Percentiles rank a stretch among this genome's conserved stretches.
Evolutionary conservation across 306 rosid genomes (phyloP).

Genomic region (Inga oerstediana): DNA sequence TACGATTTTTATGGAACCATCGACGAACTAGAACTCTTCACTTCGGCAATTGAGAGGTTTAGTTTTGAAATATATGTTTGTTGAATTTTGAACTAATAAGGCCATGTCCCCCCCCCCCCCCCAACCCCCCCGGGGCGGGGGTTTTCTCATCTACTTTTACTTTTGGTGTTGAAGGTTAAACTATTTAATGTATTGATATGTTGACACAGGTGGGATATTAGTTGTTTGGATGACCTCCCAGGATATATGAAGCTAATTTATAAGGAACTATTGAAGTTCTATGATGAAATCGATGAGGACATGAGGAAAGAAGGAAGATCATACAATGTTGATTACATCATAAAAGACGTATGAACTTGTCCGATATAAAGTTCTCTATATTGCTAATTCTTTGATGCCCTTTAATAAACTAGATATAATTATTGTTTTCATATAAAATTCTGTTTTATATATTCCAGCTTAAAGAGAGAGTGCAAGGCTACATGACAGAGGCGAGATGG

Average conservation of each 20-base stretch:
- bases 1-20: too few species aligned
- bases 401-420: not conserved
- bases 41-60: not conserved
- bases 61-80: too few species aligned
- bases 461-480: not conserved
- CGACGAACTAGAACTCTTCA: too few species aligned
- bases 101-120: too few species aligned
- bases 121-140: too few species aligned
- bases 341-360: conserved; percentile 28
- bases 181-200: not conserved
- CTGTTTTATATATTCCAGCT: not conserved
- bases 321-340: conserved; percentile 10
- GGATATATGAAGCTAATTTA: not conserved
- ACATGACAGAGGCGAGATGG: not conserved
- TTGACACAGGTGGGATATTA: conserved; percentile 8
- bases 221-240: not conserved
- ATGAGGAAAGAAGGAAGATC: not conserved
- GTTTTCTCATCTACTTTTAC: too few species aligned
- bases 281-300: conserved; percentile 31
- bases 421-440: not conserved
- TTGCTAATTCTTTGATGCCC: not conserved
- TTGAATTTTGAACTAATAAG: too few species aligned
- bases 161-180: too few species aligned
- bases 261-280: conserved; percentile 4
- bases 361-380: not conserved